phyloP scores from a whole-genome alignment of 1,139 yeast genomes.

The Candida sanyaensis region DNA sequence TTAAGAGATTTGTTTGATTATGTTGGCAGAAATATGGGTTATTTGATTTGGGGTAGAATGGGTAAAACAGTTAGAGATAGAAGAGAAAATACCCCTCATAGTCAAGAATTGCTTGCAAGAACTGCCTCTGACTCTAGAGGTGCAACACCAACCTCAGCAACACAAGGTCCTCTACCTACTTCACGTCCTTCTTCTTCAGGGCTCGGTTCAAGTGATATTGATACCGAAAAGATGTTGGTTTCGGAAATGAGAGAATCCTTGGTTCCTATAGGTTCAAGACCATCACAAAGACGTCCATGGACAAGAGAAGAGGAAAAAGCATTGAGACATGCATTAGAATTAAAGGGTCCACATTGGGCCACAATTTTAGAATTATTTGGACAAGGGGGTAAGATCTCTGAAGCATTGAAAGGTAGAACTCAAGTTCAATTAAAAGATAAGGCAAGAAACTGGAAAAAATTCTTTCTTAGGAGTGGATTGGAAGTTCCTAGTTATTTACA shows the following conservation, averaged over 20 bases:
- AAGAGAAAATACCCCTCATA: constrained; percentile 22
- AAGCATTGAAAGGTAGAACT: constrained; percentile 79
- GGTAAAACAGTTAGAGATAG: constrained; percentile 32
- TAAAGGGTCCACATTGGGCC: constrained; percentile 92
- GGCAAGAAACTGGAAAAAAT: constrained; percentile 92
- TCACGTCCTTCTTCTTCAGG: constrained; percentile 2
- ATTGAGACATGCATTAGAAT: constrained; percentile 74
- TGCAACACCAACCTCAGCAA: not conserved
- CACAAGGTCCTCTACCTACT: not conserved
- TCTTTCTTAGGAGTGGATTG: constrained; percentile 68
- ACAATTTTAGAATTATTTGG: constrained; percentile 86
- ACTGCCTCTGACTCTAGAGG: not conserved
- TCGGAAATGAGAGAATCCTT: constrained; percentile 52
- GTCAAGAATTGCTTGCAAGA: constrained; percentile 22
- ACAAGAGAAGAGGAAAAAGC: constrained; percentile 87
- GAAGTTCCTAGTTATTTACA: constrained; percentile 77
- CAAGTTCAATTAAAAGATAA: constrained; percentile 94
- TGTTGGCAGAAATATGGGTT: constrained; percentile 72
- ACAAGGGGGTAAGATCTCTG: constrained; percentile 86
- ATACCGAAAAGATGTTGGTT: constrained; percentile 39
- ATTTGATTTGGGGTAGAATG: constrained; percentile 69
- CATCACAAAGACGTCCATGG: constrained; percentile 70
- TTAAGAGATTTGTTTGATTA: constrained; percentile 73
- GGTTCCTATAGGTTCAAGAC: constrained; percentile 35
- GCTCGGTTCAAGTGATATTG: constrained; percentile 11